Base-by-base conservation (phyloP, 495 filamentous ascomycete species). In the Astrothelium subdiscretum region DNA sequence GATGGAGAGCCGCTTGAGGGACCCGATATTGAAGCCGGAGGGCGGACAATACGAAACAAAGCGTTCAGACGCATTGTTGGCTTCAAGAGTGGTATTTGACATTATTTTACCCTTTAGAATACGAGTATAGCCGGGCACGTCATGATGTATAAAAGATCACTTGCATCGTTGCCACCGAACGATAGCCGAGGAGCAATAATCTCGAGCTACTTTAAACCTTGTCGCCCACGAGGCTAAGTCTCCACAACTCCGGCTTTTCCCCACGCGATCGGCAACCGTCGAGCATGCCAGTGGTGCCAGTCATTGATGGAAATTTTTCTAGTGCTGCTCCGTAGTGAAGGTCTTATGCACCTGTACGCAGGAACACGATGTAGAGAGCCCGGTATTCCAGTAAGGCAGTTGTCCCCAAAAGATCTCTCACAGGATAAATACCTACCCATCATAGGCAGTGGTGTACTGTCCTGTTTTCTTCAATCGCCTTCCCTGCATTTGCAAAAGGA, bases 1-100 rank as follows among this genome's bases (percentile, higher is more conserved):
- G 75, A 81, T 42, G 75, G 74, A n/a, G 70, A 74, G 64, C 70
- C 65, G 20, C 20, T 54, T 27, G 48, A 54, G 20, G 48, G 48
- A 29, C 48, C 48, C 26, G 20, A 29, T 3, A 20, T 54, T 8
- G 48, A 54, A 54, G 48, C 48, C 3, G 48, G 20, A 54, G 48
- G 48, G 26, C 48, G 48, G 15, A 54, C 48, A 54, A 54, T 54
- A 20, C 24, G 5, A 11, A 54, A 54, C 20, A 54, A 24, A 54
- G 48, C 48, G 12, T 27, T 54, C 20, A 54, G 48, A 29, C 48
- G 48, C 48, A 29, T 20, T 29, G 48, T 29, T 10, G 48, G 24
- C 24, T 54, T 54, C 48, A 54, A 54, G 24, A 54, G 24, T 54
- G 48, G 48, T 15, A 26, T 54, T 27, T 54, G 15, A 54, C 22